phyloP scores from a whole-genome alignment of 192 early-diverging fungal genomes.

The Chytriomyces sp. region DNA sequence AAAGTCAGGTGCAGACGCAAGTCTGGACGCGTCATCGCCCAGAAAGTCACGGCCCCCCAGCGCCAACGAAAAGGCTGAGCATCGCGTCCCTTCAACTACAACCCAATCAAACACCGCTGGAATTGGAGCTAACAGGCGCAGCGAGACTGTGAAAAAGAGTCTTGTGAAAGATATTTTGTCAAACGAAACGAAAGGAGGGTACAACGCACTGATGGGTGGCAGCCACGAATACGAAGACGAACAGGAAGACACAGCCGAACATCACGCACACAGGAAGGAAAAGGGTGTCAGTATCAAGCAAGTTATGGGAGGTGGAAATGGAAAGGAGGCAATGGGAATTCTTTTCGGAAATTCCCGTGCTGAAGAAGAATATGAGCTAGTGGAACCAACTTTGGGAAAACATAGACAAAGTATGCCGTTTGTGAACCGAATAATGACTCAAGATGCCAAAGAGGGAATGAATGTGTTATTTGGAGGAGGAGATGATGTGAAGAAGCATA shows the following conservation, averaged over 20 bases:
- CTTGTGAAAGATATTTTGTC: background rate
- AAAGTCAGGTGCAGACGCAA: no score
- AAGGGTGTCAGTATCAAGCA: slow-evolving; percentile 4
- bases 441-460: slow-evolving; percentile 1
- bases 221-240: slow-evolving; percentile 1
- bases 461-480: slow-evolving; percentile 6
- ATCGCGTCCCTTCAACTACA: no score
- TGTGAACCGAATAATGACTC: background rate
- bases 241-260: background rate
- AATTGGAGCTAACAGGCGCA: background rate
- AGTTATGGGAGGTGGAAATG: background rate
- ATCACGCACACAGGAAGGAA: background rate
- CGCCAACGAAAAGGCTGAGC: no score
- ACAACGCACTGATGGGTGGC: background rate
- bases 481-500: background rate
- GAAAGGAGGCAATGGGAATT: slow-evolving; percentile 6
- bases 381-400: background rate
- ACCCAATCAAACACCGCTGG: no score
- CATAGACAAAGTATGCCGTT: background rate
- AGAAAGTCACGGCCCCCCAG: no score
- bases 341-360: slow-evolving; percentile 3
- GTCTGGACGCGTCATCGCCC: no score
- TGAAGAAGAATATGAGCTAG: background rate
- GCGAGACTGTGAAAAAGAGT: background rate
- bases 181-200: slow-evolving; percentile 1